Evolutionary conservation across 345 rosid species (phyloP), one percentile per base, ranked within the genome.

Genomic region (Xanthoceras sorbifolium): DNA sequence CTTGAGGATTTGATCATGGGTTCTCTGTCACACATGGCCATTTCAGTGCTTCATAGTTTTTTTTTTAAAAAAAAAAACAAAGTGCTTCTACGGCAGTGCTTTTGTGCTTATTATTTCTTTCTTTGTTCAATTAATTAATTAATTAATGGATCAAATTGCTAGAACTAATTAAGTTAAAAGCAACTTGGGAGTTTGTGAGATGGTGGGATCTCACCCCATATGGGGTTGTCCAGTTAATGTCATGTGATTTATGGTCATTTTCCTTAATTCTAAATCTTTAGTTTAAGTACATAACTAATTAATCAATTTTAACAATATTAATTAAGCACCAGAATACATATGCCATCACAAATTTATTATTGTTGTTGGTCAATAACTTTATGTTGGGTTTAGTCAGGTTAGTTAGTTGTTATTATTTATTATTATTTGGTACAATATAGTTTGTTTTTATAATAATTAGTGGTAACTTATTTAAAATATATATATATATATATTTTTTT

Each of bases 221-320:
- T 84, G 89, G 89, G 82, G 12, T n/a, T 75, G 87, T 84, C 82
- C 83, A 69, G 75, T 62, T 77, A 57, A 57, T 79, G 80, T 78
- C 86, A 81, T 72, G 86, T 86, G 89, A 67, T 67, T 64, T 84
- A 87, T 81, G 80, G 83, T 76, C 73, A 74, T 75, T 79, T 71
- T 64, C 77, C 57, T 63, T 26, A 26, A 23, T 80, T 75, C 23
- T 26, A 32, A 67, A 64, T 71, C 74, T 26, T 61, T 20, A 31
- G 17, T n/a, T n/a, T 28, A 38, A 32, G 64, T 9, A 10, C 26
- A 55, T n/a, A 55, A 22, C 26, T 9, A 55, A 44, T 44, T 38
- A 60, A 72, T 38, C 75, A n/a, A 3, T 10, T 9, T 34, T 4
- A n/a, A 40, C 42, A 32, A 62, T 38, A 50, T 50, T 17, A 46